Evolutionary conservation across 768 basidiomycete genomes (phyloP), one percentile per base, ranked within the genome.

Genomic region (Suillus bovinus): DNA sequence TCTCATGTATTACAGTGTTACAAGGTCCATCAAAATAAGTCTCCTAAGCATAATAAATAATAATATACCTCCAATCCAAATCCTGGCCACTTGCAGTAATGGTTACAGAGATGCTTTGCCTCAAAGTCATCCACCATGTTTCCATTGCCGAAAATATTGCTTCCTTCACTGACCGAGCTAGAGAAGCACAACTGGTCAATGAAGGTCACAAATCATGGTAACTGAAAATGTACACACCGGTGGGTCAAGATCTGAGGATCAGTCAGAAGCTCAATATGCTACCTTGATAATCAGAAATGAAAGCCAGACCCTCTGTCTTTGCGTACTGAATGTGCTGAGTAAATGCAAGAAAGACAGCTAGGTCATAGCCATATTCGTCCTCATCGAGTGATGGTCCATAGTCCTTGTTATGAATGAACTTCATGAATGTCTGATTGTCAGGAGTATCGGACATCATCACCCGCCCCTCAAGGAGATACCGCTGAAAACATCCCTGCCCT

Each of bases 211-310:
- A 46, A 11, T 13, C 44, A 46, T 46, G 22, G 10, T 46, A 22
- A 22, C 44, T 47, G 46, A 47, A 47, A 47, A 46, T 11, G 11
- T 5, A 47, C 46, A 24, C 5, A 58, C 36, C n/a, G 22, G 22
- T 58, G 36, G 16, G 69, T 64, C 29, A 68, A 54, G 22, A 71
- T 67, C 39, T 71, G 70, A 7, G 67, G 31, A 17, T 33, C 17
- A 47, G 29, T 29, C 14, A 29, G 46, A 59, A 53, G 34, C 34
- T 58, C 22, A n/a, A 10, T n/a, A n/a, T 34, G 31, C 17, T 36
- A 9, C 72, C 72, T 67, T 72, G 71, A 27, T 65, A 69, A 61
- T 74, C 69, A 5, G 71, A 70, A 13, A 74, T 66, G 47, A 72
- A 74, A 0, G 61, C 68, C 20, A 64, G 57, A 46, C 67, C 68